Evolutionary conservation across 108 stramenopile species (phyloP), one percentile per base, ranked within the genome.

Genomic region (Cylindrotheca fusiformis): DNA sequence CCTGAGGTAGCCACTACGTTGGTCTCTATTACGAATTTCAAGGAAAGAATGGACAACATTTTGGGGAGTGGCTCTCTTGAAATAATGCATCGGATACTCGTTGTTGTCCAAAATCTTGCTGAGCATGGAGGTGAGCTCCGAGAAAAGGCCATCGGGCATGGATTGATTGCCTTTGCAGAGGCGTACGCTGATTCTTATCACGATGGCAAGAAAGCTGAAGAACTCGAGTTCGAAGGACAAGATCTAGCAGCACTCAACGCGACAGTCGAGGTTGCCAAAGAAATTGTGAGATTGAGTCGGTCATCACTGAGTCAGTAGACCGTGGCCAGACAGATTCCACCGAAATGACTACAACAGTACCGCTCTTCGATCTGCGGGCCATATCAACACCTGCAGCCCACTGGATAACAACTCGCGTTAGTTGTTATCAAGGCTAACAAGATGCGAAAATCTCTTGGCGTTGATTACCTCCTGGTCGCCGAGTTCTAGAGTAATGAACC

Each of bases 41-140:
- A 74, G 48, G 67, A 87, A 48, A 49, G 77, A 53, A 68, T 83
- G 30, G 79, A 78, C 2, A 26, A 69, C 19, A 48, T 90, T 17
- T 20, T 90, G 66, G 81, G 87, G 62, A 76, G 85, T 58, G 94
- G 90, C 14, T 78, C 82, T 17, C 25, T 91, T 10, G 90, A 95
- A 74, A 71, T 95, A 24, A 90, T 95, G 81, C 90, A 95, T 63
- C 75, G 91, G 52, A 80, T 68, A 3, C 59, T 93, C 3, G 91
- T 84, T 3, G 46, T 86, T 33, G 52, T 91, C 26, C 48, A 71
- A 52, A 84, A 87, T 36, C 52, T 93, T 55, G 64, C 83, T 24
- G 81, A 79, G 46, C 84, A 82, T 27, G 87, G 87, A 17, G 85
- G 75, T 3, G 72, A 79, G 22, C 78, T 71, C 53, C 57, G 67